These are phyloP conservation scores for Fusarium sp. DNA, from an alignment of 2,329 filamentous ascomycete species.

Conservation along the genomic window DNA sequence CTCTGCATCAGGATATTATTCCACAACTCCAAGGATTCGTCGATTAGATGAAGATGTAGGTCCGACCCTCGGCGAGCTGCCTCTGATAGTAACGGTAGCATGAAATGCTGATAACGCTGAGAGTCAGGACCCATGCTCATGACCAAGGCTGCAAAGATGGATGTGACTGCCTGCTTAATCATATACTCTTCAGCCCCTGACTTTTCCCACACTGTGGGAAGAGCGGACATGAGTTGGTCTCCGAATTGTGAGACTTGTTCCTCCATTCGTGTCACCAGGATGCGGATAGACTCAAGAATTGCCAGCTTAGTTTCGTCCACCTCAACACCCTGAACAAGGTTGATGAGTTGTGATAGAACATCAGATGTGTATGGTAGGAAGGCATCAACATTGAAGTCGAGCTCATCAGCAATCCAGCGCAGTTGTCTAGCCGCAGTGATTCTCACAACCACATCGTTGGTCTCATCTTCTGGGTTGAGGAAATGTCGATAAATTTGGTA, in stretches of 20 bases:
- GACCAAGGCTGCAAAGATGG: slow-evolving; percentile 86
- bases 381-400: slow-evolving; percentile 78
- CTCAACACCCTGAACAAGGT: slow-evolving; percentile 82
- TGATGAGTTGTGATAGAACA: slow-evolving; percentile 79
- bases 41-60: slow-evolving; percentile 84
- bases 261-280: slow-evolving; percentile 85
- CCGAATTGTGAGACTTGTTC: slow-evolving; percentile 76
- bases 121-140: slow-evolving; percentile 85
- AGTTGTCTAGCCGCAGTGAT: slow-evolving; percentile 92
- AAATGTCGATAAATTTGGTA: slow-evolving; percentile 93
- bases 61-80: slow-evolving; percentile 83
- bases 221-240: slow-evolving; percentile 82
- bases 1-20: slow-evolving; percentile 77
- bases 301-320: slow-evolving; percentile 91
- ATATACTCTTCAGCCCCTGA: slow-evolving; percentile 86
- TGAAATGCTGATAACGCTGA: slow-evolving; percentile 80
- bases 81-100: slow-evolving; percentile 85
- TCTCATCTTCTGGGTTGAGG: slow-evolving; percentile 78
- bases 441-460: slow-evolving; percentile 92
- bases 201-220: slow-evolving; percentile 87
- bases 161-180: slow-evolving; percentile 93
- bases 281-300: slow-evolving; percentile 86
- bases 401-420: slow-evolving; percentile 83
- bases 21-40: slow-evolving; percentile 94
- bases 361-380: slow-evolving; percentile 84